phyloP scores from a whole-genome alignment of 805 yeast species.

The Zygoascus bituminiphila region DNA sequence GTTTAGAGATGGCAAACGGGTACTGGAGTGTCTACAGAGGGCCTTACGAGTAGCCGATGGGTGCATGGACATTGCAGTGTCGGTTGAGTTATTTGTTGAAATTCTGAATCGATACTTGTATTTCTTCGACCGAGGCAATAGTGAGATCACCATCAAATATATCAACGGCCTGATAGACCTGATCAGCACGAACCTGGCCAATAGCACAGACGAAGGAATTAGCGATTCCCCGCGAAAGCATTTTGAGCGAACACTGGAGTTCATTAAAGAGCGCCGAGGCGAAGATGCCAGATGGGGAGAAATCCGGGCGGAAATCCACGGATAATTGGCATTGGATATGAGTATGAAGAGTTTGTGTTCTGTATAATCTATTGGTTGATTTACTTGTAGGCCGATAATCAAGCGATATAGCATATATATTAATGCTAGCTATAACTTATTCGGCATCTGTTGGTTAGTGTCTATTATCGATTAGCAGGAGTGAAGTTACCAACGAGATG shows the following conservation, averaged over 20 bases:
- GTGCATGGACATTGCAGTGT: slow-evolving; percentile 72
- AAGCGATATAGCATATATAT: background rate
- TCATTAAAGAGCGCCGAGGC: slow-evolving; percentile 58
- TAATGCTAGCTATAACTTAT: too few relatives aligned
- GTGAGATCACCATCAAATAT: slow-evolving; percentile 58
- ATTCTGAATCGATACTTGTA: slow-evolving; percentile 79
- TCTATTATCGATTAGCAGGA: too few relatives aligned
- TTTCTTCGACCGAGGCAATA: slow-evolving; percentile 75
- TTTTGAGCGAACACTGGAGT: slow-evolving; percentile 65
- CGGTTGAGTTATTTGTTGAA: slow-evolving; percentile 80
- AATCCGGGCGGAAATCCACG: background rate
- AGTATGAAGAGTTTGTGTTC: too few relatives aligned
- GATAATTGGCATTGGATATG: background rate
- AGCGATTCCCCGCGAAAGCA: slow-evolving; percentile 40
- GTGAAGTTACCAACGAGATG: too few relatives aligned
- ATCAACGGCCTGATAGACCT: slow-evolving; percentile 82
- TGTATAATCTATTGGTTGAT: background rate
- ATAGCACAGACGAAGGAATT: slow-evolving; percentile 25
- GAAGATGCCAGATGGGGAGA: slow-evolving; percentile 50
- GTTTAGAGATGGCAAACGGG: slow-evolving; percentile 55
- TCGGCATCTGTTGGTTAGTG: too few relatives aligned
- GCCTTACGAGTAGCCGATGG: slow-evolving; percentile 87
- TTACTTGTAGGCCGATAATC: background rate
- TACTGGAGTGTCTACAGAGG: slow-evolving; percentile 83
- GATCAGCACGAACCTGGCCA: slow-evolving; percentile 37